A percentile compares a stretch with the other conserved stretches of the same genome.
Evolutionary conservation across 192 early-diverging fungal species (phyloP).

Genomic region (Linnemannia zychae): DNA sequence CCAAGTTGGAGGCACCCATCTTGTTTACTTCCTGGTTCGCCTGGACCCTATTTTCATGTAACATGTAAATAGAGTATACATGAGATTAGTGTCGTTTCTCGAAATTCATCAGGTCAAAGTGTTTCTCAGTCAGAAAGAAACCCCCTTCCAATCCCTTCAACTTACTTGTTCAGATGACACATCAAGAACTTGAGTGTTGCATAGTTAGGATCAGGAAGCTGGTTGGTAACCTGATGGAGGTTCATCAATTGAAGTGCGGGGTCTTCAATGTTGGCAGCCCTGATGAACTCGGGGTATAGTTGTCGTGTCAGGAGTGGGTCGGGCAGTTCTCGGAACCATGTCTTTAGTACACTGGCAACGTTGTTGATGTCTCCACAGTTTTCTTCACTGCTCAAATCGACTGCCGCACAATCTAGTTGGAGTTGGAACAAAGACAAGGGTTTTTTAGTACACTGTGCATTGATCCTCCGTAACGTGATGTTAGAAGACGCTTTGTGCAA

Average conservation of each 20-base stretch:
- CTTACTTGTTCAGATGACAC: constrained; percentile 84
- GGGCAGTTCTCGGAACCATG: constrained; percentile 96
- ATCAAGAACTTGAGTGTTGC: constrained; percentile 86
- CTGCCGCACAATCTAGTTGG: constrained; percentile 68
- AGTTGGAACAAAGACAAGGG: neutral
- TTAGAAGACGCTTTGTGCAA: neutral
- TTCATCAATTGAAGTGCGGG: constrained; percentile 68
- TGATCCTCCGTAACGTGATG: neutral
- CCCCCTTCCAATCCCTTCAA: neutral
- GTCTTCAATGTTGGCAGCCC: constrained; percentile 81
- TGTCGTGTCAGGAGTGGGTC: constrained; percentile 84
- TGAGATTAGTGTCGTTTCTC: too few relatives aligned
- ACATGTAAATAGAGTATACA: neutral
- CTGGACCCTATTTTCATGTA: constrained; percentile 69
- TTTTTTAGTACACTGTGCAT: neutral
- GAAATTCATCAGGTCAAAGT: neutral
- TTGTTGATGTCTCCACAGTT: constrained; percentile 83
- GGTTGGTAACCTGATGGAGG: constrained; percentile 82
- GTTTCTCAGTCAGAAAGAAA: neutral
- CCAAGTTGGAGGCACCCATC: constrained; percentile 90
- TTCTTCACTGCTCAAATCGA: constrained; percentile 74
- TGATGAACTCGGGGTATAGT: constrained; percentile 77
- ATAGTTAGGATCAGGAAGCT: constrained; percentile 86
- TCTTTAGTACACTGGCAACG: constrained; percentile 88
- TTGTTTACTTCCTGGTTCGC: constrained; percentile 83